Evolutionary conservation across 495 filamentous ascomycete species (phyloP), one percentile per base, ranked within the genome.

Genomic region (Xylaria telfairii): DNA sequence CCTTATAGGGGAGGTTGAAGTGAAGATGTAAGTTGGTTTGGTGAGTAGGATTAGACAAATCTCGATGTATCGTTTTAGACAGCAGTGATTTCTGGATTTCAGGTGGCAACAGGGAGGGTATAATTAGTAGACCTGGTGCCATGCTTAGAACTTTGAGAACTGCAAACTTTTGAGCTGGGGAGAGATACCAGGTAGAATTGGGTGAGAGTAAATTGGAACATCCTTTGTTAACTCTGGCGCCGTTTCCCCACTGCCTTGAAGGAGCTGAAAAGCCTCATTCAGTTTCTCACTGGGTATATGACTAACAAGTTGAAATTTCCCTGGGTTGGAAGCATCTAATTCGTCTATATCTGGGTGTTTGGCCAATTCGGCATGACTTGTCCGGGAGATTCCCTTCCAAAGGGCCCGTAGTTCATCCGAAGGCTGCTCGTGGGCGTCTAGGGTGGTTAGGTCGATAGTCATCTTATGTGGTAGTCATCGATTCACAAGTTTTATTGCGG

Each of bases 21-120:
- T 97, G 93, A 2, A 92, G 81, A 79, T 97, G 93, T 17, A 97
- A 79, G 81, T 98, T 98, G 68, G 95, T 97, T 74, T 91, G 86
- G 77, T 98, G 92, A 15, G 77, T 69, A 8, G 90, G 88, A 73
- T 92, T 86, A 65, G 91, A 91, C 17, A 98, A 87, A 79, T 97
- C 92, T 46, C 91, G 88, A 78, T 96, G 93, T 39, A 97, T 82
- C 73, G 97, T 81, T 30, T 87, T 86, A 15, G 81, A 86, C 6
- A 97, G 82, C 7, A 98, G 83, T 21, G 82, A 77, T 66, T 84
- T 83, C 79, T 98, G 95, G 26, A 91, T 84, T 4, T 82, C 77
- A 17, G 86, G 84, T 12, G 93, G 91, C 44, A 97, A 80, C 0
- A 97, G 78, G 12, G 86, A 85, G 65, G 95, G 94, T 28, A 93